phyloP scores from a whole-genome alignment of 2,329 filamentous ascomycete species.

The Cladosporium sp. region DNA sequence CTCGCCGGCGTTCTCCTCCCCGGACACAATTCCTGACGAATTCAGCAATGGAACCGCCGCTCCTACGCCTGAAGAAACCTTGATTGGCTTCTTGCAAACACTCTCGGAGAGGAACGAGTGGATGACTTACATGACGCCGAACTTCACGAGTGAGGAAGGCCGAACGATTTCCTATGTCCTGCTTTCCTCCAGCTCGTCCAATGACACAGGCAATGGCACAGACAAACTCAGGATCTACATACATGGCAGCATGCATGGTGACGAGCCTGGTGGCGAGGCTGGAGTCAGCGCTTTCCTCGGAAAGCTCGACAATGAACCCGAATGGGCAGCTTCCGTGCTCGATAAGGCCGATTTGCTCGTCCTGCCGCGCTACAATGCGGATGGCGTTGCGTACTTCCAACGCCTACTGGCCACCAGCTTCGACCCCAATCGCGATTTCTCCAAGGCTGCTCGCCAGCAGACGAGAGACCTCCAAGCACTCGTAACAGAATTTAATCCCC shows the following conservation, averaged over 20 bases:
- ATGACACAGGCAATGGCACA: slow-evolving; percentile 19
- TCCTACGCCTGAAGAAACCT: slow-evolving; percentile 34
- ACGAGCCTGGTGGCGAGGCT: slow-evolving; percentile 43
- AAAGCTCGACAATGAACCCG: slow-evolving; percentile 38
- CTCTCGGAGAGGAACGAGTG: slow-evolving; percentile 40
- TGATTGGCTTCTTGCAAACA: slow-evolving; percentile 33
- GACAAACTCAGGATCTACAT: slow-evolving; percentile 42
- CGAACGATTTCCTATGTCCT: slow-evolving; percentile 38
- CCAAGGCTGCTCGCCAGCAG: slow-evolving; percentile 40
- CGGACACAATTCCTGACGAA: slow-evolving; percentile 34
- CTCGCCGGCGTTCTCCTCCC: slow-evolving; percentile 38
- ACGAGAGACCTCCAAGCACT: slow-evolving; percentile 35
- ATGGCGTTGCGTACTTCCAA: slow-evolving; percentile 43
- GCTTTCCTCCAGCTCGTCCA: slow-evolving; percentile 29
- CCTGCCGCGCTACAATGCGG: slow-evolving; percentile 41
- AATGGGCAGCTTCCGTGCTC: slow-evolving; percentile 38
- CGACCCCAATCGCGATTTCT: slow-evolving; percentile 43
- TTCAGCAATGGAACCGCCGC: slow-evolving; percentile 38
- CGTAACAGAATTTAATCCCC: slow-evolving; percentile 28
- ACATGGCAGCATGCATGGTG: slow-evolving; percentile 42
- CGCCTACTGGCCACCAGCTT: slow-evolving; percentile 40
- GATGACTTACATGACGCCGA: slow-evolving; percentile 35
- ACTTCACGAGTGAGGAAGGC: slow-evolving; percentile 40
- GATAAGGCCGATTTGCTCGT: slow-evolving; percentile 40
- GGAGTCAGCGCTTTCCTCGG: slow-evolving; percentile 40